Percentiles rank a stretch among this genome's conserved stretches.
These are phyloP conservation scores for Aspergillus sp. DNA, from an alignment of 2,329 filamentous ascomycete species.

Conservation along the genomic window DNA sequence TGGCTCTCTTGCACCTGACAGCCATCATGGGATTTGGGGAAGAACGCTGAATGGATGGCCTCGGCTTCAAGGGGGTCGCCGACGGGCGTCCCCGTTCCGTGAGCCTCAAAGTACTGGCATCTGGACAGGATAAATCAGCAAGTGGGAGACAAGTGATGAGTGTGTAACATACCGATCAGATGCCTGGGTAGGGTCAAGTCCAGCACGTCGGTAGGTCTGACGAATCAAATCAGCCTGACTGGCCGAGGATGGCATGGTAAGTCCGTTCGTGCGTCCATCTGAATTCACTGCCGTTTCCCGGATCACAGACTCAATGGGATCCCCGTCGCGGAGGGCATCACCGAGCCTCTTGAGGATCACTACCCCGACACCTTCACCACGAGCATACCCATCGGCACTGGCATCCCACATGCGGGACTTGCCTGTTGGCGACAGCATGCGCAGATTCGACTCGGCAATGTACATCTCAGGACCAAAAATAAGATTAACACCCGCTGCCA, in stretches of 20 bases:
- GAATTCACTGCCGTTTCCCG: conserved; percentile 29
- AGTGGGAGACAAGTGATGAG: too few species aligned
- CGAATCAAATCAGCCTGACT: conserved; percentile 42
- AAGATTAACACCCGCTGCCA: conserved; percentile 10
- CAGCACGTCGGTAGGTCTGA: conserved; percentile 36
- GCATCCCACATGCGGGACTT: conserved; percentile 50
- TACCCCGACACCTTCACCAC: conserved; percentile 53
- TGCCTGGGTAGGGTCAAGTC: conserved; percentile 27
- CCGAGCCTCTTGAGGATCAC: conserved; percentile 54
- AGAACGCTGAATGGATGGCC: conserved; percentile 12
- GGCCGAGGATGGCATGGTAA: conserved; percentile 28
- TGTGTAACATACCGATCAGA: too few species aligned
- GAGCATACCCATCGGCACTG: conserved; percentile 49
- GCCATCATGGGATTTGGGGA: background rate
- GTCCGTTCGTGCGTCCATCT: conserved; percentile 28
- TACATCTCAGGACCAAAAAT: conserved; percentile 24
- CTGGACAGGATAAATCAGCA: too few species aligned
- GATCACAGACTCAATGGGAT: conserved; percentile 42
- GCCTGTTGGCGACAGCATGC: conserved; percentile 53
- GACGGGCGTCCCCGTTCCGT: conserved; percentile 42
- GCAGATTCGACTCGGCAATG: background rate
- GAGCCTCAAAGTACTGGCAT: conserved; percentile 43
- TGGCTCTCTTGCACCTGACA: background rate
- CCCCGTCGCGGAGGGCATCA: conserved; percentile 48
- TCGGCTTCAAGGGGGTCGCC: conserved; percentile 34